A percentile compares a stretch with the other conserved stretches of the same genome.
Conservation (phyloP, 768 basidiomycete species). For the Stropharia rugosoannulata region DNA sequence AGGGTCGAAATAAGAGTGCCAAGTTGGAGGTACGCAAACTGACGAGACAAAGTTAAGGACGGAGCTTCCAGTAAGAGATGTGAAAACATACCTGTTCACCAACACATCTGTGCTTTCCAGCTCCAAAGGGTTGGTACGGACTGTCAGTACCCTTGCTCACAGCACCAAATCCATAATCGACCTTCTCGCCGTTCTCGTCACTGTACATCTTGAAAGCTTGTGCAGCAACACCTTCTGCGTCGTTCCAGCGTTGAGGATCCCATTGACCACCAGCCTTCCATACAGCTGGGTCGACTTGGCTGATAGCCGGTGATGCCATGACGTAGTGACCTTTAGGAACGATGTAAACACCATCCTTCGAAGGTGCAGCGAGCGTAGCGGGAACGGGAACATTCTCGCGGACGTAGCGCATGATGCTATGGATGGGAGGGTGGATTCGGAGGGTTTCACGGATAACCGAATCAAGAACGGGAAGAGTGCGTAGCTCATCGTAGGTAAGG, state of each 20-base stretch:
- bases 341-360: conserved; percentile 72
- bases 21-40: conserved; percentile 96
- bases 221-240: conserved; percentile 79
- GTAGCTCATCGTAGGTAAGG: conserved; percentile 85
- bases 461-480: conserved; percentile 80
- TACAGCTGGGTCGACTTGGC: conserved; percentile 80
- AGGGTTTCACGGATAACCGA: conserved; percentile 92
- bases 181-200: conserved; percentile 80
- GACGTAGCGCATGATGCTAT: conserved; percentile 93
- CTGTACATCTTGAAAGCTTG: conserved; percentile 74
- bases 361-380: conserved; percentile 72
- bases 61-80: background rate
- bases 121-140: conserved; percentile 97
- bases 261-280: conserved; percentile 76
- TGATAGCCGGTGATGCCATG: conserved; percentile 84
- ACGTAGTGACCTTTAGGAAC: conserved; percentile 90
- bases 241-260: conserved; percentile 85
- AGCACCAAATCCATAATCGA: conserved; percentile 95
- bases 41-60: background rate
- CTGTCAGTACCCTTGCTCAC: conserved; percentile 96
- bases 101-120: conserved; percentile 93
- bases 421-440: conserved; percentile 92
- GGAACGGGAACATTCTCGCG: conserved; percentile 85
- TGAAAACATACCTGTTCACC: conserved; percentile 69
- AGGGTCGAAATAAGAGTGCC: conserved; percentile 80